Conservation (phyloP, 805 yeast genomes). For the Pichia exigua region DNA sequence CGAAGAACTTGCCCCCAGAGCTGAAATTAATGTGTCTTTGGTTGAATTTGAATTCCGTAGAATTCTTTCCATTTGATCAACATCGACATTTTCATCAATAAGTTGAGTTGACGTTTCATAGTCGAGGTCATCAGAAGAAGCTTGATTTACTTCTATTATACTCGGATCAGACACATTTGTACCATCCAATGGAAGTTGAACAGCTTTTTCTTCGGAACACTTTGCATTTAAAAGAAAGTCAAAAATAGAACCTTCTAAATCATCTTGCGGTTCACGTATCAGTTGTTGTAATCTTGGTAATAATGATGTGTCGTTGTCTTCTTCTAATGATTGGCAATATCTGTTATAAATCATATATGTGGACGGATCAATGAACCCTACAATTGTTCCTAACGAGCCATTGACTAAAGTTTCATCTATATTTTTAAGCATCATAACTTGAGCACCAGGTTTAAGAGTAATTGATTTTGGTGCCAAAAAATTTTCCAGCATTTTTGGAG, state of each 20-base stretch:
- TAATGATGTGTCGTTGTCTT: constrained; percentile 6
- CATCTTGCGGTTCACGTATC: background rate
- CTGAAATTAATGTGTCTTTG: background rate
- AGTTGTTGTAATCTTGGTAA: background rate
- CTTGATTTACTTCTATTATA: background rate
- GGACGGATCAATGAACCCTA: constrained; percentile 37
- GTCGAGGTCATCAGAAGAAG: background rate
- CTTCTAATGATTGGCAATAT: constrained; percentile 14
- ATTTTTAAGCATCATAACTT: constrained; percentile 77
- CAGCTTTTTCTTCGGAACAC: background rate
- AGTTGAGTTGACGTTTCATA: background rate
- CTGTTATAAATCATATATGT: constrained; percentile 27
- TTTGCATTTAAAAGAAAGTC: constrained; percentile 1
- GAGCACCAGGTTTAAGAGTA: constrained; percentile 60
- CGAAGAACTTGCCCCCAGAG: background rate
- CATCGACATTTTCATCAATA: background rate
- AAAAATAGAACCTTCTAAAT: constrained; percentile 3
- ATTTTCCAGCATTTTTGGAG: constrained; percentile 41
- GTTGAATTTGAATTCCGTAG: background rate
- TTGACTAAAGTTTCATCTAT: constrained; percentile 66
- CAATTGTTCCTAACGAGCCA: constrained; percentile 67
- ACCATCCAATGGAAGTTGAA: background rate
- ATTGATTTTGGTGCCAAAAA: constrained; percentile 56
- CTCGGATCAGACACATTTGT: background rate
- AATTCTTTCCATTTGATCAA: background rate